Evolutionary conservation across 1,139 yeast genomes (phyloP), one percentile per base, ranked within the genome.

Genomic region (Yamadazyma conglobata): DNA sequence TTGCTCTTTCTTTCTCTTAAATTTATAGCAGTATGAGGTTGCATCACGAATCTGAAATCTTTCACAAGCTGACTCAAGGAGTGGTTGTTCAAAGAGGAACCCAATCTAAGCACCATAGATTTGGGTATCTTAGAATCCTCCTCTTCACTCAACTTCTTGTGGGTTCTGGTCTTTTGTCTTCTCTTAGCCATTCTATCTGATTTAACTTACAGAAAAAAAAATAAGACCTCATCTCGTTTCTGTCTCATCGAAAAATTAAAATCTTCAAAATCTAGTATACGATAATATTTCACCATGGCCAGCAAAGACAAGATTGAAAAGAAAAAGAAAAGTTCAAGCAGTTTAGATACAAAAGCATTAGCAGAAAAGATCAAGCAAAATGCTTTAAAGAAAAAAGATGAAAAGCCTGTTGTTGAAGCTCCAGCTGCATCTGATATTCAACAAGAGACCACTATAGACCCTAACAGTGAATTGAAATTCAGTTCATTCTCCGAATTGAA

Each of bases 11-110:
- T 70, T 59, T 93, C 98, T 44, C 81, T 72, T 40, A 93, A 71
- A 45, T 79, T 83, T 47, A 87, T 78, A 11, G 97, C 96, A 4
- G 99, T 91, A 49, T 91, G 95, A 16, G 99, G 99, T 54, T 87
- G 93, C 96, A 91, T 88, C 41, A 87, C 77, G 42, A 74, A 76
- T 53, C 99, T 74, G 57, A 89, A 79, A 56, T 91, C 99, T 41
- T 73, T 71, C 12, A 89, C 96, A 38, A 91, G 68, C 56, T 86
- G 95, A 24, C 85, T 70, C 42, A 93, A 64, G 3, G 95, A 77
- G 46, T 83, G 88, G 52, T 91, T 89, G 31, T 78, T 77, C 49
- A 85, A 70, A 16, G 93, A 77, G 11, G 80, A 66, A 3, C 96
- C 96, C 34, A 89, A 72, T 48, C 91, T 78, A 44, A 91, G 73